Conservation (phyloP, 1,284 basidiomycete genomes). For the Dichomitus squalens region DNA sequence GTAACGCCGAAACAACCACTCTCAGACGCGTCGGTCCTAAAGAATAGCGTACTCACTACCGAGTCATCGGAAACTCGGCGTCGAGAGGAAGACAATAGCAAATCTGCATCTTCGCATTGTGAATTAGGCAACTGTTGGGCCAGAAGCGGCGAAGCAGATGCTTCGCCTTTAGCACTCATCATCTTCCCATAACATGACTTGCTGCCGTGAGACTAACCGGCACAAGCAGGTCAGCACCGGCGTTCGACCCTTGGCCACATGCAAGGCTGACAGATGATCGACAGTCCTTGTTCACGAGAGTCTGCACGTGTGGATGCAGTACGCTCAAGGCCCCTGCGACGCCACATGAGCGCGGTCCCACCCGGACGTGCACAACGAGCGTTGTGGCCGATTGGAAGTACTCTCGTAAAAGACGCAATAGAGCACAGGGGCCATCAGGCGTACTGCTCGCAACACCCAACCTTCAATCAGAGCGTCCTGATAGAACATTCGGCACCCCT, state of each 20-base stretch:
- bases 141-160: not conserved
- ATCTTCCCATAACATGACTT: not conserved
- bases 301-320: too few species aligned
- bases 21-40: not conserved
- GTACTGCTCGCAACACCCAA: not conserved
- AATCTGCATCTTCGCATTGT: not conserved
- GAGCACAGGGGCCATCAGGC: slow-evolving; percentile 14
- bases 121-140: not conserved
- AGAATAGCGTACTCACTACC: not conserved
- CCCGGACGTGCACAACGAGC: too few species aligned
- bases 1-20: not conserved
- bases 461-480: slow-evolving; percentile 13
- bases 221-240: too few species aligned
- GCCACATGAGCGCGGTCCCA: too few species aligned
- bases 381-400: too few species aligned
- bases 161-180: not conserved
- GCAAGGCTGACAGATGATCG: too few species aligned
- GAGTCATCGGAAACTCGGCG: not conserved
- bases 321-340: too few species aligned
- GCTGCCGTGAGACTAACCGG: too few species aligned
- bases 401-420: not conserved
- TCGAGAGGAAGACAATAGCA: not conserved
- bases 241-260: too few species aligned
- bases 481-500: slow-evolving; percentile 6
- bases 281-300: too few species aligned